These are phyloP conservation scores for Ophiosphaerella korrae DNA, from an alignment of 2,329 filamentous ascomycete genomes.

Conservation along the genomic window DNA sequence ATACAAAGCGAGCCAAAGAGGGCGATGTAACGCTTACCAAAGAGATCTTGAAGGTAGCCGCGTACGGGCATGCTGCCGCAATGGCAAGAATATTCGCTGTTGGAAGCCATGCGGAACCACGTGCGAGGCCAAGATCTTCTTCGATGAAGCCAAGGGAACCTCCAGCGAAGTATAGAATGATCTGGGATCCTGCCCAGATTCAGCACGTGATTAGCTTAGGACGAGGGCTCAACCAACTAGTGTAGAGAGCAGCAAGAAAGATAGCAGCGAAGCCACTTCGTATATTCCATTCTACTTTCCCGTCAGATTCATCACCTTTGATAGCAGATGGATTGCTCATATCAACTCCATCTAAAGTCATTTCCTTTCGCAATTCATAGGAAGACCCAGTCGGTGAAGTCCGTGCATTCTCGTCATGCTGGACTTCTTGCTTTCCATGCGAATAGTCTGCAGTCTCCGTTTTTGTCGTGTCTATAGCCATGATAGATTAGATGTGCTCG, in stretches of 20 bases:
- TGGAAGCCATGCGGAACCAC: slow-evolving; percentile 38
- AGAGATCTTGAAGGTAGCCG: slow-evolving; percentile 45
- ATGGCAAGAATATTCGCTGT: slow-evolving; percentile 45
- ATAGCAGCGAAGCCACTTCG: slow-evolving; percentile 43
- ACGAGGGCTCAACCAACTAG: slow-evolving; percentile 17
- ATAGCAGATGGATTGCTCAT: slow-evolving; percentile 42
- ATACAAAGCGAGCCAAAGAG: slow-evolving; percentile 38
- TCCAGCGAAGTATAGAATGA: slow-evolving; percentile 43
- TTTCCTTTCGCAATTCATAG: slow-evolving; percentile 30
- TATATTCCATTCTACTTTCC: slow-evolving; percentile 44
- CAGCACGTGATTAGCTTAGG: background rate
- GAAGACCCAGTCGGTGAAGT: slow-evolving; percentile 22
- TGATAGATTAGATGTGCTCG: slow-evolving; percentile 4
- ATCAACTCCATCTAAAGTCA: slow-evolving; percentile 39
- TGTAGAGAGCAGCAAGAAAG: slow-evolving; percentile 47
- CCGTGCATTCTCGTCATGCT: slow-evolving; percentile 29
- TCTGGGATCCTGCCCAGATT: slow-evolving; percentile 33
- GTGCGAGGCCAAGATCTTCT: slow-evolving; percentile 28
- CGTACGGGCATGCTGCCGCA: slow-evolving; percentile 41
- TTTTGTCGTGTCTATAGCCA: slow-evolving; percentile 14
- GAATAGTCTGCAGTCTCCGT: slow-evolving; percentile 14
- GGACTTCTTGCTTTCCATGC: slow-evolving; percentile 31
- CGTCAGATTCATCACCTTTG: slow-evolving; percentile 50
- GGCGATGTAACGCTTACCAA: slow-evolving; percentile 44
- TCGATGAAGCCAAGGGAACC: slow-evolving; percentile 39